Conservation (phyloP, 352 stramenopile genomes). For the Phytopythium helicoides region DNA sequence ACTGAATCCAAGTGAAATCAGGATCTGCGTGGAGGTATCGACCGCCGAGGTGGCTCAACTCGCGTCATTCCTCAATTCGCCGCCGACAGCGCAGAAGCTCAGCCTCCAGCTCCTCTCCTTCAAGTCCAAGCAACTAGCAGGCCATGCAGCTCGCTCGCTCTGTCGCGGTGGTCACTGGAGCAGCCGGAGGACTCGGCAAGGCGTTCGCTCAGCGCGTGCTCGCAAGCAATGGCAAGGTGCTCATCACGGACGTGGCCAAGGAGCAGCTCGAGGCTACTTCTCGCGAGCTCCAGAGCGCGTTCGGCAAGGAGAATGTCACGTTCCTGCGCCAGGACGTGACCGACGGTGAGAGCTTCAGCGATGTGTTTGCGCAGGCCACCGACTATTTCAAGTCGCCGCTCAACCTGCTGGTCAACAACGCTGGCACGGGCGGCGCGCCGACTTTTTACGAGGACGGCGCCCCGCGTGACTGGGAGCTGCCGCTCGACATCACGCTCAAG, state of each 20-base stretch:
- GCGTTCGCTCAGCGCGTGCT: slow-evolving; percentile 50
- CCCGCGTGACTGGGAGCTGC: slow-evolving; percentile 15
- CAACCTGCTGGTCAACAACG: slow-evolving; percentile 69
- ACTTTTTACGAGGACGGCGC: slow-evolving; percentile 22
- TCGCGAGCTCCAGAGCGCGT: slow-evolving; percentile 31
- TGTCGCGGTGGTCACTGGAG: slow-evolving; percentile 49
- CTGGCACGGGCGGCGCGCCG: slow-evolving; percentile 38
- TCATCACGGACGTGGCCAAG: slow-evolving; percentile 60
- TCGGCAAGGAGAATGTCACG: slow-evolving; percentile 29
- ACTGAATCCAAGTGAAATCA: too few relatives aligned
- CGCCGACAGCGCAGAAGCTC: slow-evolving; percentile 1
- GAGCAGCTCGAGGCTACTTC: slow-evolving; percentile 33
- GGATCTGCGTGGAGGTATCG: neutral
- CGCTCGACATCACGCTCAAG: slow-evolving; percentile 47
- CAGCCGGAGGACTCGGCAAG: slow-evolving; percentile 38
- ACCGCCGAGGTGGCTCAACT: neutral
- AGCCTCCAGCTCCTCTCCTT: neutral
- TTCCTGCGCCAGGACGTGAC: slow-evolving; percentile 54
- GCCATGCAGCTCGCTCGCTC: slow-evolving; percentile 47
- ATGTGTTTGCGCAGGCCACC: slow-evolving; percentile 37
- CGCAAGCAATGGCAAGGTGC: slow-evolving; percentile 34
- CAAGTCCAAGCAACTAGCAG: neutral
- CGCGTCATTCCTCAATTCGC: slow-evolving; percentile 4
- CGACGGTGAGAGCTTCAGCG: slow-evolving; percentile 38
- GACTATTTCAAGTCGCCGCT: slow-evolving; percentile 37